phyloP scores from a whole-genome alignment of 495 filamentous ascomycete genomes.

The Trichoderma reesei region DNA sequence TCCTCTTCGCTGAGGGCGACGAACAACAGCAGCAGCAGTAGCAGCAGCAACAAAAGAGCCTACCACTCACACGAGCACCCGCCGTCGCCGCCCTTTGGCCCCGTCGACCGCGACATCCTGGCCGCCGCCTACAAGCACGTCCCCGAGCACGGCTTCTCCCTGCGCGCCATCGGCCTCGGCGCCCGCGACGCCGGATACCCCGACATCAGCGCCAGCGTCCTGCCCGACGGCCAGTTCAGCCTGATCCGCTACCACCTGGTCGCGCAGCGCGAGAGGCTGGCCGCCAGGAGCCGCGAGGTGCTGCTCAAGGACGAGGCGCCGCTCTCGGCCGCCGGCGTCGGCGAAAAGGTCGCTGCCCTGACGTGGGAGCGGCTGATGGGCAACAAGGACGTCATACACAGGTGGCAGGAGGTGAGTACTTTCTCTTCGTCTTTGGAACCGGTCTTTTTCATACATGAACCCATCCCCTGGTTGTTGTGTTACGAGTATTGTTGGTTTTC shows the following conservation, averaged over 20 bases:
- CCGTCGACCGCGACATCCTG: constrained; percentile 68
- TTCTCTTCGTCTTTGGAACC: too few species aligned
- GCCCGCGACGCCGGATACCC: constrained; percentile 76
- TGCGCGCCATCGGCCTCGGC: constrained; percentile 59
- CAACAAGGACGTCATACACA: constrained; percentile 57
- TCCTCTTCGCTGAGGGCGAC: not conserved
- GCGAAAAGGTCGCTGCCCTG: constrained; percentile 50
- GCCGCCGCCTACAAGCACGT: constrained; percentile 69
- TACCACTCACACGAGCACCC: constrained; percentile 71
- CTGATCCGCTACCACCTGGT: constrained; percentile 76
- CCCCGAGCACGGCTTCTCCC: constrained; percentile 72
- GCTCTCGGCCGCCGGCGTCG: constrained; percentile 18
- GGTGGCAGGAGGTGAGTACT: constrained; percentile 72
- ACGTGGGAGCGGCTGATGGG: constrained; percentile 62
- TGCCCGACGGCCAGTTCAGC: constrained; percentile 70
- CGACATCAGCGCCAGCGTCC: constrained; percentile 71
- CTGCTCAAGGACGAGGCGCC: constrained; percentile 19
- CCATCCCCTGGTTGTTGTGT: not conserved
- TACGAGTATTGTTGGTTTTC: not conserved
- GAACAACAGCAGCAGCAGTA: too few species aligned
- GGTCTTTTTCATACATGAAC: not conserved
- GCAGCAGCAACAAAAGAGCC: not conserved
- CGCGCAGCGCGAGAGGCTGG: constrained; percentile 44
- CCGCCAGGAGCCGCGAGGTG: constrained; percentile 17
- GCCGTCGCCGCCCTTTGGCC: constrained; percentile 53